Evolutionary conservation across 1,139 yeast genomes (phyloP).

Genomic region (Geotrichum siamense): DNA sequence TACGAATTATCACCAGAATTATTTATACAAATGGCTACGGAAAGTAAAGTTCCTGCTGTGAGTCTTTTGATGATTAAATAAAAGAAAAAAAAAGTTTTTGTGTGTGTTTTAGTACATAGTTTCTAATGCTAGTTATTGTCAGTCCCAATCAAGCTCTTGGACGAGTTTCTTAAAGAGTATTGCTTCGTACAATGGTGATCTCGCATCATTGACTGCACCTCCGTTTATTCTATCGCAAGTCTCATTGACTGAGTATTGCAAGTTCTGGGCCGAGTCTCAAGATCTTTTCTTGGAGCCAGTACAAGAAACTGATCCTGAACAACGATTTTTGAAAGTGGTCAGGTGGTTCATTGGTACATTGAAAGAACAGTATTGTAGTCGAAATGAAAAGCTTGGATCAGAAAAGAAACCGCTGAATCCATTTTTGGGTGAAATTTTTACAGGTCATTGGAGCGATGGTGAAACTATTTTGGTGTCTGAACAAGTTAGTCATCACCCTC

Average conservation of each 20-base stretch:
- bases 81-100: not conserved
- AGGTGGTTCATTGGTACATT: conserved; percentile 89
- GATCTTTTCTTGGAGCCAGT: conserved; percentile 71
- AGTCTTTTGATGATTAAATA: conserved; percentile 14
- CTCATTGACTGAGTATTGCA: conserved; percentile 83
- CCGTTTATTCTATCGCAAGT: conserved; percentile 94
- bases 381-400: conserved; percentile 83
- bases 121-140: not conserved
- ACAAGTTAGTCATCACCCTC: conserved; percentile 95
- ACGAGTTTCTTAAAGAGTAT: conserved; percentile 75
- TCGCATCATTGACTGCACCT: conserved; percentile 91
- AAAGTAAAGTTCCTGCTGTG: conserved; percentile 23
- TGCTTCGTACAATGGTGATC: conserved; percentile 90
- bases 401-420: conserved; percentile 97
- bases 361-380: conserved; percentile 86
- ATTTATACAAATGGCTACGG: conserved; percentile 14
- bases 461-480: conserved; percentile 67
- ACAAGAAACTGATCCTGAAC: conserved; percentile 40
- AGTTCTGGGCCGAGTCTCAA: conserved; percentile 77
- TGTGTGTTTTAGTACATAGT: not conserved
- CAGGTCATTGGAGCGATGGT: conserved; percentile 65
- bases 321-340: conserved; percentile 72
- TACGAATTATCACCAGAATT: too few species aligned
- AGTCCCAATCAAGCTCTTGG: conserved; percentile 26
- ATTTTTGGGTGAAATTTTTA: conserved; percentile 84